These are phyloP conservation scores for Cytidiella melzeri DNA, from an alignment of 768 basidiomycete species.

Conservation along the genomic window DNA sequence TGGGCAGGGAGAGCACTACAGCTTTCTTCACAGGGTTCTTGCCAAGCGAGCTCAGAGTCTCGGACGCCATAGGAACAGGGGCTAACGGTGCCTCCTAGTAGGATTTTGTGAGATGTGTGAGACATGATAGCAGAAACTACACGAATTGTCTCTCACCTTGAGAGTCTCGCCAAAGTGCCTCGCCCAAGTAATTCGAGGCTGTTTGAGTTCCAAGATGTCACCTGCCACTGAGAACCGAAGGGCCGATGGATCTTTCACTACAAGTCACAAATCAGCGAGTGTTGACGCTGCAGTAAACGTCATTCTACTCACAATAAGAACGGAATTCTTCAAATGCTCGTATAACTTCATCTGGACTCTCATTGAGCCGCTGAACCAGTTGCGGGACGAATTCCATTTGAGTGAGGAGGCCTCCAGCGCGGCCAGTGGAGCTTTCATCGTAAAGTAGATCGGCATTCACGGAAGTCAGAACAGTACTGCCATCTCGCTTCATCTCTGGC, in stretches of 20 bases:
- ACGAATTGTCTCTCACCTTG: slow-evolving; percentile 37
- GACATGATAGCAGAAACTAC: background rate
- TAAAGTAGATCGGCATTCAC: slow-evolving; percentile 63
- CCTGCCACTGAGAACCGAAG: slow-evolving; percentile 91
- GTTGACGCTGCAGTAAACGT: background rate
- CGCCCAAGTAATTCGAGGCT: slow-evolving; percentile 70
- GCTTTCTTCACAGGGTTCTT: slow-evolving; percentile 68
- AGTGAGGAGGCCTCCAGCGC: slow-evolving; percentile 59
- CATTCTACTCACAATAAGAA: slow-evolving; percentile 44
- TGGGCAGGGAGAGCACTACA: slow-evolving; percentile 81
- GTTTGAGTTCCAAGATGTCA: slow-evolving; percentile 60
- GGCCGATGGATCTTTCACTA: slow-evolving; percentile 79
- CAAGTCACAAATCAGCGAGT: background rate
- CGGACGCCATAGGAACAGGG: slow-evolving; percentile 57
- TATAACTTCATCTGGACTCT: slow-evolving; percentile 65
- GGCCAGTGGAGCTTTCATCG: slow-evolving; percentile 62
- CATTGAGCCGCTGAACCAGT: slow-evolving; percentile 64
- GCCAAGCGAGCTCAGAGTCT: slow-evolving; percentile 74
- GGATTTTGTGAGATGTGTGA: background rate
- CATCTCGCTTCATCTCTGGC: slow-evolving; percentile 89
- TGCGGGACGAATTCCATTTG: slow-evolving; percentile 78
- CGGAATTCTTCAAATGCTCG: slow-evolving; percentile 72
- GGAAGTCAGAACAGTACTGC: slow-evolving; percentile 70
- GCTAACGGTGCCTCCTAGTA: slow-evolving; percentile 46
- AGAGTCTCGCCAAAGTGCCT: slow-evolving; percentile 60